Conservation (phyloP, 2,329 filamentous ascomycete species). For the Aspergillus unguis region DNA sequence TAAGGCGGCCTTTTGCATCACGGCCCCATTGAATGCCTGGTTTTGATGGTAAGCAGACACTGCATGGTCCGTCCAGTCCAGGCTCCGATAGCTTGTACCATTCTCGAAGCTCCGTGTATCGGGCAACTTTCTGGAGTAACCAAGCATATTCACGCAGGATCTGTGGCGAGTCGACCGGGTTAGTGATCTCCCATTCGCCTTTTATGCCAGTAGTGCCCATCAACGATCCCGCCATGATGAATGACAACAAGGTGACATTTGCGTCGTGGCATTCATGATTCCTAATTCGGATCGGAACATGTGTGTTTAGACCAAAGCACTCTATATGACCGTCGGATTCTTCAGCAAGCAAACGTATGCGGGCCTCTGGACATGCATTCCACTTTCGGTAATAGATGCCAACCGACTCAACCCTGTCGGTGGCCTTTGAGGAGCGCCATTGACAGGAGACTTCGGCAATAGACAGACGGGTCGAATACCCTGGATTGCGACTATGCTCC, state of each 20-base stretch:
- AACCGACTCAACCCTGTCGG: constrained; percentile 17
- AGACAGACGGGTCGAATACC: constrained; percentile 45
- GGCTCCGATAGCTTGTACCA: constrained; percentile 25
- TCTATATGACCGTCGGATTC: constrained; percentile 17
- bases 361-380: constrained; percentile 20
- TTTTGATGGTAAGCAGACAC: constrained; percentile 31
- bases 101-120: constrained; percentile 23
- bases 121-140: constrained; percentile 30
- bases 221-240: constrained; percentile 19
- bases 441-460: constrained; percentile 47
- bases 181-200: constrained; percentile 26
- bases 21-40: constrained; percentile 35
- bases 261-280: constrained; percentile 28
- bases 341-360: constrained; percentile 19
- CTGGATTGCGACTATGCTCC: constrained; percentile 45
- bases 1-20: constrained; percentile 28
- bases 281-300: constrained; percentile 14
- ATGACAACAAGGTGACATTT: constrained; percentile 31
- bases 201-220: constrained; percentile 17
- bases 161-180: constrained; percentile 26
- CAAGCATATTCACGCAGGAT: constrained; percentile 30
- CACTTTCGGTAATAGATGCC: constrained; percentile 33
- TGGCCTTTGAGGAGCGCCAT: constrained; percentile 42
- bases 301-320: constrained; percentile 21
- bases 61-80: constrained; percentile 18